Base-by-base conservation (phyloP, 148 eudicot genomes). In the Persicaria tinctoria region DNA sequence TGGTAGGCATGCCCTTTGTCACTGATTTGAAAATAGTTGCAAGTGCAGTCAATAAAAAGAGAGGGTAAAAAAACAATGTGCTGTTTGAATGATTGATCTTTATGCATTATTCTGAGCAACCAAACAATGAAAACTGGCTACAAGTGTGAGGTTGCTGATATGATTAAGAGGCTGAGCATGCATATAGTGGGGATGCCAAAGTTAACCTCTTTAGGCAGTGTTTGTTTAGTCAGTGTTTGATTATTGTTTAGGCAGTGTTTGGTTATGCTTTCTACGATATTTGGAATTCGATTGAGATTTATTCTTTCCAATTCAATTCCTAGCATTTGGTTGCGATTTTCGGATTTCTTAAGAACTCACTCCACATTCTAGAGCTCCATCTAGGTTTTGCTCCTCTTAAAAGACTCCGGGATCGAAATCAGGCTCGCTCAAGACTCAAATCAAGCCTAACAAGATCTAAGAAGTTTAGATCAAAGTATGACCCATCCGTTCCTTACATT, bases 121-220 rank as follows among this genome's bases (percentile, higher is more conserved):
- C n/a, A 64, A 64, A 64, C 46, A 64, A 32, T 64, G 46, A 64
- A 64, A 64, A 64, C 46, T 32, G 45, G 69, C 69, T 64, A 64
- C 69, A 64, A 64, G 69, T 64, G 69, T 64, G 69, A 64, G 69
- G 46, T 64, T 64, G 69, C 46, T 64, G 69, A 38, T 64, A 64
- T 64, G 69, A 64, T 64, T 64, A 64, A 10, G n/a, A 64, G 69
- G 13, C 27, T 38, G 6, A 64, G 69, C 69, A 64, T 64, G 69
- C 69, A 64, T 12, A 64, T 64, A 38, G 69, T 64, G 69, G 69
- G 69, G 46, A 38, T 32, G 12, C 10, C 68, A 60, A 20, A 60
- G 41, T 60, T 1, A 8, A 32, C 46, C 12, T 32, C 27, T 38
- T 32, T 17, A 64, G 46, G 46, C 6, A 11, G 69, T 64, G 69